These are phyloP conservation scores for apple (Malus domestica) DNA, from an alignment of 306 rosid species.

Conservation along the genomic window DNA sequence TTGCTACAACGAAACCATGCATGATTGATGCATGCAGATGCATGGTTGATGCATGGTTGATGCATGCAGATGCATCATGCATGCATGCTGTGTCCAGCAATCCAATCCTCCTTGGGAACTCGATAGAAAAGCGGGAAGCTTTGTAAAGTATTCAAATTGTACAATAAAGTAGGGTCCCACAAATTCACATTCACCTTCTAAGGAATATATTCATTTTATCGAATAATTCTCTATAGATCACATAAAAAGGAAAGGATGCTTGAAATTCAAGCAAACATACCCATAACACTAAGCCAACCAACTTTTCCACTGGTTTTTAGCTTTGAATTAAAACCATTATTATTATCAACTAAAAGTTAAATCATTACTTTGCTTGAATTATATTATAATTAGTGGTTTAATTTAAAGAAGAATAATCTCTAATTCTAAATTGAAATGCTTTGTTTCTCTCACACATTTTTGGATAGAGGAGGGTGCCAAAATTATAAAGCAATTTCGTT, in stretches of 20 bases:
- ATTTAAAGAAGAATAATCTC: constrained; percentile 31
- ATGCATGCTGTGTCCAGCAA: not conserved
- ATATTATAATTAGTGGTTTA: constrained; percentile 29
- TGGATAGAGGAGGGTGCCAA: constrained; percentile 10
- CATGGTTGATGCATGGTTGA: not conserved
- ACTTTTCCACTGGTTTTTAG: constrained; percentile 43
- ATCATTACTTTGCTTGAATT: constrained; percentile 48
- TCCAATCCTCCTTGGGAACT: not conserved
- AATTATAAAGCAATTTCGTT: constrained; percentile 2
- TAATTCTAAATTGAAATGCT: constrained; percentile 13
- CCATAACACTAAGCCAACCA: constrained; percentile 68
- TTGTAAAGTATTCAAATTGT: constrained; percentile 32
- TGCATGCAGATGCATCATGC: not conserved
- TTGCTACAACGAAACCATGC: not conserved
- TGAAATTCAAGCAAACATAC: constrained; percentile 86
- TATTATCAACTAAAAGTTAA: constrained; percentile 41
- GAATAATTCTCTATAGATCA: constrained; percentile 66
- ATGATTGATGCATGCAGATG: not conserved
- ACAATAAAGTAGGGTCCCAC: constrained; percentile 56
- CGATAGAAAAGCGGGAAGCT: constrained; percentile 30
- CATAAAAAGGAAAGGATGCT: constrained; percentile 67
- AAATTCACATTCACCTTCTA: constrained; percentile 43
- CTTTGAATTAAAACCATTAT: constrained; percentile 26
- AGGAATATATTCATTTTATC: constrained; percentile 79
- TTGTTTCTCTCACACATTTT: constrained; percentile 2